A percentile compares a stretch with the other conserved stretches of the same genome.
These are phyloP conservation scores for Saccharomyces hybrid DNA, from an alignment of 1,139 yeast genomes.

Conservation along the genomic window DNA sequence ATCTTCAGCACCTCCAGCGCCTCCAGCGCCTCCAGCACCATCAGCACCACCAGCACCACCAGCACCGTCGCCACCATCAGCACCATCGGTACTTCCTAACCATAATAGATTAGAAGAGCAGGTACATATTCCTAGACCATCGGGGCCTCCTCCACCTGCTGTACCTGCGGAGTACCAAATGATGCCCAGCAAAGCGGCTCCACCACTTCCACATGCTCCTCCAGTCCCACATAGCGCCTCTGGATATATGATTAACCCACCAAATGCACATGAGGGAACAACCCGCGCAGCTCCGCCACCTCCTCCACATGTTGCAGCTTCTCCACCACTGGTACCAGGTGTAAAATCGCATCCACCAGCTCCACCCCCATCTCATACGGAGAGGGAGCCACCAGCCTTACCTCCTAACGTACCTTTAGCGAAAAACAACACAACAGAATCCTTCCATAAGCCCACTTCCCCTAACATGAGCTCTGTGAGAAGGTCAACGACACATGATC, in stretches of 20 bases:
- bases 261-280: too few species aligned
- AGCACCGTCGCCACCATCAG: conserved; percentile 1
- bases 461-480: conserved; percentile 2
- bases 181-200: not conserved
- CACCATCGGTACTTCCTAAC: not conserved
- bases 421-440: not conserved
- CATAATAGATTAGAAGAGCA: not conserved
- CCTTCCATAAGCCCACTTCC: not conserved
- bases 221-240: not conserved
- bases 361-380: not conserved
- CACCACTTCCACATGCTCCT: conserved; percentile 3
- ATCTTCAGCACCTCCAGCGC: not conserved
- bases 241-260: too few species aligned
- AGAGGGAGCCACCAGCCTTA: conserved; percentile 9
- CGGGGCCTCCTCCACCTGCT: not conserved
- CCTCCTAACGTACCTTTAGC: conserved; percentile 7
- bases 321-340: not conserved
- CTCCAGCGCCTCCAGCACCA: not conserved
- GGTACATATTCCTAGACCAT: not conserved
- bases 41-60: conserved; percentile 5
- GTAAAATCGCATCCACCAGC: not conserved
- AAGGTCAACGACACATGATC: conserved; percentile 13
- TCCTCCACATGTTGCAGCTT: not conserved
- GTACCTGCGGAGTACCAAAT: not conserved
- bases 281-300: not conserved